phyloP scores from a whole-genome alignment of 148 eudicot species.

The Dianthus caryophyllus region DNA sequence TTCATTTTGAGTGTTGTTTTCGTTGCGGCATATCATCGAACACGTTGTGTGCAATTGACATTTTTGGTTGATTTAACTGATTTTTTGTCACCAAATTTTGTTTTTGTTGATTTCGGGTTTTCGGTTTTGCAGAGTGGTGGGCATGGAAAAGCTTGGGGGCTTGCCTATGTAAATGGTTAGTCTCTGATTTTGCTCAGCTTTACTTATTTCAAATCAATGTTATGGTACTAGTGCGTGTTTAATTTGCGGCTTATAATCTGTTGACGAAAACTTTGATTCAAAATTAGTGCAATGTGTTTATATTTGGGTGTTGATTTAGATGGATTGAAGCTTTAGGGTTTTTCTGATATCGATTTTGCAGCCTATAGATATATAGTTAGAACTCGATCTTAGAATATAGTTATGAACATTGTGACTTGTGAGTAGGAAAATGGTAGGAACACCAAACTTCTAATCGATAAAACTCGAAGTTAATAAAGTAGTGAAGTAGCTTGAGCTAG shows the following conservation, averaged over 20 bases:
- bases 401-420: too few relatives aligned
- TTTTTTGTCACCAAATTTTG: slow-evolving; percentile 1
- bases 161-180: slow-evolving; percentile 73
- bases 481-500: too few relatives aligned
- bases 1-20: neutral
- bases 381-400: too few relatives aligned
- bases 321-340: slow-evolving; percentile 8
- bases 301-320: neutral
- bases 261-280: neutral
- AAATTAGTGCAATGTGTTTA: neutral
- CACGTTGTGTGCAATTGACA: slow-evolving; percentile 14
- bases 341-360: too few relatives aligned
- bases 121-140: slow-evolving; percentile 70
- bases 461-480: too few relatives aligned
- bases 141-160: slow-evolving; percentile 98
- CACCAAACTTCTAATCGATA: too few relatives aligned
- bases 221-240: neutral
- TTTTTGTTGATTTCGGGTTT: slow-evolving; percentile 16
- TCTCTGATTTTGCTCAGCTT: slow-evolving; percentile 9
- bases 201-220: neutral
- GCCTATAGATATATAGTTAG: too few relatives aligned
- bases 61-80: neutral
- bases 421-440: too few relatives aligned
- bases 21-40: slow-evolving; percentile 25
- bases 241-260: neutral